Conservation (phyloP, 2,329 filamentous ascomycete species). For the Diaporthe australafricana region DNA sequence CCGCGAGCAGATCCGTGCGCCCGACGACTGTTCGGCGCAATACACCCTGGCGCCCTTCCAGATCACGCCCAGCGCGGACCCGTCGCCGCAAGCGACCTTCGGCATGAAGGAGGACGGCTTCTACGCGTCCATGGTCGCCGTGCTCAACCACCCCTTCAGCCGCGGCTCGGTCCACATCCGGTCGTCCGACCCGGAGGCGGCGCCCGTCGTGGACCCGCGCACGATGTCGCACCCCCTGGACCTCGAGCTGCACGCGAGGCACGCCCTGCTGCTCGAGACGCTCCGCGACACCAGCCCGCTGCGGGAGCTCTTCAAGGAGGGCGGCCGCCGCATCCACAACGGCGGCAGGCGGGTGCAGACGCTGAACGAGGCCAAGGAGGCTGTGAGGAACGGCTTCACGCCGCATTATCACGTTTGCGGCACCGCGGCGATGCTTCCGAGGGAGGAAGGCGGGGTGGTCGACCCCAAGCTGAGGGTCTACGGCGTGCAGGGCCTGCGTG, state of each 20-base stretch:
- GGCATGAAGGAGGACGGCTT: conserved; percentile 21
- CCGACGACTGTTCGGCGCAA: conserved; percentile 25
- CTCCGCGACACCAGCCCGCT: conserved; percentile 53
- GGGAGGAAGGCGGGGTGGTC: conserved; percentile 28
- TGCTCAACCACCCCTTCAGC: conserved; percentile 68
- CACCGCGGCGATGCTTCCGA: conserved; percentile 28
- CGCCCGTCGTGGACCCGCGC: conserved; percentile 63
- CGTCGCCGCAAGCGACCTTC: not conserved
- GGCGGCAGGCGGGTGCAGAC: conserved; percentile 18
- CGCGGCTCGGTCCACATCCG: conserved; percentile 67
- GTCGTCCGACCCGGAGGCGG: conserved; percentile 52
- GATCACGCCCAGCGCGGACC: conserved; percentile 10
- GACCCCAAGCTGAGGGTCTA: conserved; percentile 22
- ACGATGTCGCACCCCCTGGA: conserved; percentile 64
- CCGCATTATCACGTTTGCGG: conserved; percentile 30
- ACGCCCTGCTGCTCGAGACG: conserved; percentile 52
- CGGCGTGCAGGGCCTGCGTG: conserved; percentile 9
- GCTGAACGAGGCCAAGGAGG: conserved; percentile 29
- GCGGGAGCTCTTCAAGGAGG: conserved; percentile 49
- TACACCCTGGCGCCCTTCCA: conserved; percentile 30
- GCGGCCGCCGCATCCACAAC: conserved; percentile 33
- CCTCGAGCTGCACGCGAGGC: conserved; percentile 55
- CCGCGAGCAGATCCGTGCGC: conserved; percentile 24
- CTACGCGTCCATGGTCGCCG: conserved; percentile 63
- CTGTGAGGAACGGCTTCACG: conserved; percentile 2